Conservation (phyloP, 2,329 filamentous ascomycete species). For the Colletotrichum liriopes region DNA sequence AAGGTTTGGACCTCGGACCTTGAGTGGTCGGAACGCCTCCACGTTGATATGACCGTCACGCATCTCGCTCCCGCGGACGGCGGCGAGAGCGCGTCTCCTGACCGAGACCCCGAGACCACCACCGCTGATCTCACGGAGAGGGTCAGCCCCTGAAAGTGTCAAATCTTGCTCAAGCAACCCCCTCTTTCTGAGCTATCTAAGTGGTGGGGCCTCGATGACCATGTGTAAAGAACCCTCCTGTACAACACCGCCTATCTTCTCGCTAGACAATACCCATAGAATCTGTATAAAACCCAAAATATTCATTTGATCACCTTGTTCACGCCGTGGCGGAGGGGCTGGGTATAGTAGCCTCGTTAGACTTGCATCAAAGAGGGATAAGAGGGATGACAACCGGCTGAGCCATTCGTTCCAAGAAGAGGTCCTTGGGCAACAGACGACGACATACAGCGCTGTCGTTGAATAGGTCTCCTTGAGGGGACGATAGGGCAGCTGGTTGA, state of each 20-base stretch:
- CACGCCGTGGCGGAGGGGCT: background rate
- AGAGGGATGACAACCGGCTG: background rate
- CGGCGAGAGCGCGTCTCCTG: background rate
- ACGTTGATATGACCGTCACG: constrained; percentile 1
- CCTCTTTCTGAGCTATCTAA: background rate
- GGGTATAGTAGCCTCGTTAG: background rate
- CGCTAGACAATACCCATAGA: constrained; percentile 3
- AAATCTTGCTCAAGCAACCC: background rate
- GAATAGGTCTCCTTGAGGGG: background rate
- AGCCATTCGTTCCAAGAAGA: background rate
- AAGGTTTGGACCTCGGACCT: background rate
- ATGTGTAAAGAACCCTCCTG: constrained; percentile 2
- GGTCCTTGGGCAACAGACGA: background rate
- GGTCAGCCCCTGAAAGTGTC: background rate
- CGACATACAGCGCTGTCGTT: background rate
- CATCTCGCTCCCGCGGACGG: constrained; percentile 1
- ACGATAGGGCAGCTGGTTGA: background rate
- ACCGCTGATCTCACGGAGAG: background rate
- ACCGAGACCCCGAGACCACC: background rate
- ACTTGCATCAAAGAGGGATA: background rate
- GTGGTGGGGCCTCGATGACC: background rate
- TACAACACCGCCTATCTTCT: background rate
- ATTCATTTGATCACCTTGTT: background rate
- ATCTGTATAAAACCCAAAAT: background rate
- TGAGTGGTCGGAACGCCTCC: background rate